phyloP scores from a whole-genome alignment of 371 early-diverging fungal genomes.

The Funneliformis caledonium region DNA sequence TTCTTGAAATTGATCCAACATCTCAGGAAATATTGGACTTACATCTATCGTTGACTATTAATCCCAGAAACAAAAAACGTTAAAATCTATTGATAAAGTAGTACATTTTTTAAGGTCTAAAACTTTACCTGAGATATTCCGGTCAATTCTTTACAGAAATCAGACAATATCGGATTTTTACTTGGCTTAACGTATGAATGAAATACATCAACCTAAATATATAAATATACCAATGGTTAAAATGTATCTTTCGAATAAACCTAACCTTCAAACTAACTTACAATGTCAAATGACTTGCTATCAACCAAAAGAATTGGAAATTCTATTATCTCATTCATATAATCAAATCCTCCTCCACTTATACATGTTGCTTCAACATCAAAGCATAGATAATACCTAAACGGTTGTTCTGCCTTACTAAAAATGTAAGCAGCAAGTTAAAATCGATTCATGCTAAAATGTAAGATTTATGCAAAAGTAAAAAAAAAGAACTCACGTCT shows the following conservation, averaged over 20 bases:
- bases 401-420: constrained; percentile 44
- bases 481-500: neutral
- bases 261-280: constrained; percentile 43
- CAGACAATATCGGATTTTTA: constrained; percentile 64
- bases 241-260: neutral
- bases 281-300: constrained; percentile 61
- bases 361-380: constrained; percentile 89
- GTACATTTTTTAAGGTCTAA: too few relatives aligned
- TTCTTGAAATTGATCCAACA: constrained; percentile 52
- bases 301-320: constrained; percentile 78
- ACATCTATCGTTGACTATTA: constrained; percentile 60
- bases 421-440: neutral
- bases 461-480: neutral
- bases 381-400: constrained; percentile 69
- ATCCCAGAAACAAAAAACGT: neutral
- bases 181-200: constrained; percentile 75
- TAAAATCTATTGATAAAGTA: too few relatives aligned
- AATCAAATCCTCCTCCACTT: constrained; percentile 57
- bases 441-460: neutral
- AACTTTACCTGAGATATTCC: constrained; percentile 66
- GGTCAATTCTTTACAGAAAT: constrained; percentile 76
- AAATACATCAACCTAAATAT: constrained; percentile 67
- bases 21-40: constrained; percentile 67
- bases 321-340: constrained; percentile 84
- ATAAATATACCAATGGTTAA: too few relatives aligned